phyloP scores from a whole-genome alignment of 1,284 basidiomycete species.

The Naganishia liquefaciens region DNA sequence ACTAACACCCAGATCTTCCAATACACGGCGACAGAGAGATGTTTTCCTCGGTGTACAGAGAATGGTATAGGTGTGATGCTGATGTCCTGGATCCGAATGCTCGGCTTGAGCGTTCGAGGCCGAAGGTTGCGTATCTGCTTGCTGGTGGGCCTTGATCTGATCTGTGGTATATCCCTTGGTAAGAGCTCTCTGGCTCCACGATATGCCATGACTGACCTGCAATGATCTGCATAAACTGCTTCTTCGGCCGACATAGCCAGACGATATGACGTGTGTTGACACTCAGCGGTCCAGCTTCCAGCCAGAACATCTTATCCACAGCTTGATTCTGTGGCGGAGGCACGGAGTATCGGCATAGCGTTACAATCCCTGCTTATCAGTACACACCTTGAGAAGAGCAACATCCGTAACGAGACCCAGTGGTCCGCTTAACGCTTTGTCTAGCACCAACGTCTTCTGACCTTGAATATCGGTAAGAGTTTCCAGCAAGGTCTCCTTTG shows the following conservation, averaged over 20 bases:
- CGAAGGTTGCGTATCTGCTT: slow-evolving; percentile 56
- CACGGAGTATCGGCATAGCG: neutral
- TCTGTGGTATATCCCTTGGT: slow-evolving; percentile 58
- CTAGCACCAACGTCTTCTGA: slow-evolving; percentile 92
- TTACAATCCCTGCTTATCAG: neutral
- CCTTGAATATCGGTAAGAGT: slow-evolving; percentile 88
- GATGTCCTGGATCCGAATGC: neutral
- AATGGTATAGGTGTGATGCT: slow-evolving; percentile 77
- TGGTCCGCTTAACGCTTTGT: slow-evolving; percentile 83
- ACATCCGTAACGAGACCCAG: slow-evolving; percentile 92
- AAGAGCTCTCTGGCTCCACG: neutral
- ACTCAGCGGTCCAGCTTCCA: slow-evolving; percentile 80
- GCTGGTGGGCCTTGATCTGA: slow-evolving; percentile 75
- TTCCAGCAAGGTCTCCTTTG: slow-evolving; percentile 72
- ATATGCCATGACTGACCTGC: slow-evolving; percentile 64
- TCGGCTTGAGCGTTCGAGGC: neutral
- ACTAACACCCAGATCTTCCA: slow-evolving; percentile 88
- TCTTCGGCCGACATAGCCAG: slow-evolving; percentile 86
- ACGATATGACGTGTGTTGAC: slow-evolving; percentile 86
- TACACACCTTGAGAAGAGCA: slow-evolving; percentile 75
- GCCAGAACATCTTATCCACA: slow-evolving; percentile 99
- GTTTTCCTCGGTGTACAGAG: slow-evolving; percentile 86
- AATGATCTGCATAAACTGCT: slow-evolving; percentile 82
- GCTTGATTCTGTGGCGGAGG: slow-evolving; percentile 77
- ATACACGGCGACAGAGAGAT: slow-evolving; percentile 74